Evolutionary conservation across 352 stramenopile genomes (phyloP).

Genomic region (Pythium biforme): DNA sequence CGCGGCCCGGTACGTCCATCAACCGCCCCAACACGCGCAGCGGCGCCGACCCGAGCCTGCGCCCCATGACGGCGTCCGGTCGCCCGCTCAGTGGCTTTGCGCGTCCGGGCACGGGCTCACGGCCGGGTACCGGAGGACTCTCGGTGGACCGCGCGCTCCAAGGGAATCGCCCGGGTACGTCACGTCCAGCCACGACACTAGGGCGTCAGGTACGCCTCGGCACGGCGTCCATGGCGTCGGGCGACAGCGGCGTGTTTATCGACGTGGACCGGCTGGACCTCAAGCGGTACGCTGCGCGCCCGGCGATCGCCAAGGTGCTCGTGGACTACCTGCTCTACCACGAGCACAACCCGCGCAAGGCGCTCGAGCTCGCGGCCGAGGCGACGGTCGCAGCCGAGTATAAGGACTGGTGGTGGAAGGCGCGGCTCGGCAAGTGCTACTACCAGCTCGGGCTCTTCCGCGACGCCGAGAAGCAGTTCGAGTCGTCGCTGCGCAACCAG

Average conservation of each 20-base stretch:
- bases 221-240: slow-evolving; percentile 86
- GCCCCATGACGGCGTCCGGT: slow-evolving; percentile 83
- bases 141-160: slow-evolving; percentile 77
- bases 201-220: slow-evolving; percentile 89
- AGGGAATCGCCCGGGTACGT: slow-evolving; percentile 73
- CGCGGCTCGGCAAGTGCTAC: slow-evolving; percentile 93
- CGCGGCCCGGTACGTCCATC: slow-evolving; percentile 86
- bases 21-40: slow-evolving; percentile 73
- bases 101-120: slow-evolving; percentile 71
- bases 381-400: slow-evolving; percentile 86
- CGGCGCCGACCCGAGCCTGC: slow-evolving; percentile 61
- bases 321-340: slow-evolving; percentile 92
- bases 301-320: slow-evolving; percentile 85
- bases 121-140: slow-evolving; percentile 65
- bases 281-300: slow-evolving; percentile 84
- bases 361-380: slow-evolving; percentile 89
- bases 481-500: slow-evolving; percentile 85
- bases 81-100: slow-evolving; percentile 88
- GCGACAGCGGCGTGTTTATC: slow-evolving; percentile 81
- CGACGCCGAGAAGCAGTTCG: slow-evolving; percentile 93
- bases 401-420: slow-evolving; percentile 96
- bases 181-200: slow-evolving; percentile 85
- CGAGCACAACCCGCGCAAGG: slow-evolving; percentile 91
- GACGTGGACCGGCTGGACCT: slow-evolving; percentile 90
- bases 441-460: slow-evolving; percentile 92